These are phyloP conservation scores for Alternaria rosae DNA, from an alignment of 2,329 filamentous ascomycete species.

Conservation along the genomic window DNA sequence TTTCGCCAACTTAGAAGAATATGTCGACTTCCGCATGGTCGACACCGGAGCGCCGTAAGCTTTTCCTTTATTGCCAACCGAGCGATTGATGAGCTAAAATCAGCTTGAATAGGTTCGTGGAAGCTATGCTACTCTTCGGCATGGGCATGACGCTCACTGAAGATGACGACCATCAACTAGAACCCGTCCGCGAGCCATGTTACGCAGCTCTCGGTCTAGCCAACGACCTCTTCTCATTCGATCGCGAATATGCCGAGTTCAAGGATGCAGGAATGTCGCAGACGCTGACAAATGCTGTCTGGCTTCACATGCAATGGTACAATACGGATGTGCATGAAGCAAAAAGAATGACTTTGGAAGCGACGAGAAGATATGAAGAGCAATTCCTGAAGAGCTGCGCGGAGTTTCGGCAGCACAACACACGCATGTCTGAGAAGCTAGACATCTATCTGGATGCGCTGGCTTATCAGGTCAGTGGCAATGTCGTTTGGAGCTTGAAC, in stretches of 20 bases:
- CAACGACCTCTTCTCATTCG: constrained; percentile 5
- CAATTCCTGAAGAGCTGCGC: neutral
- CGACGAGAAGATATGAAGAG: neutral
- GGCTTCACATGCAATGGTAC: constrained; percentile 6
- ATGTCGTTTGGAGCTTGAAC: constrained; percentile 3
- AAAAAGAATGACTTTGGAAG: neutral
- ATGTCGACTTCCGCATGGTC: neutral
- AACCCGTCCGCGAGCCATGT: neutral
- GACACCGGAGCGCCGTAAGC: neutral
- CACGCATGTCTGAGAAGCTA: neutral
- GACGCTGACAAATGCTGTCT: constrained; percentile 1
- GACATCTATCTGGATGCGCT: neutral
- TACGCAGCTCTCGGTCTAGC: neutral
- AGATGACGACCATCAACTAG: constrained; percentile 3
- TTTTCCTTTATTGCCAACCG: neutral
- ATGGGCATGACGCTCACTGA: constrained; percentile 4
- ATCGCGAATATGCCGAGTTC: constrained; percentile 3
- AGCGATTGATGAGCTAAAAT: neutral
- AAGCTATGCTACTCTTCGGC: neutral
- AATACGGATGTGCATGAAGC: neutral
- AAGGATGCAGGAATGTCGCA: too few relatives aligned
- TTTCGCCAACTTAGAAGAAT: neutral
- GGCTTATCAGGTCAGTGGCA: neutral
- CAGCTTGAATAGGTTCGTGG: neutral
- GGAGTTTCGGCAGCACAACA: neutral